A percentile compares a stretch with the other conserved stretches of the same genome.
phyloP scores from a whole-genome alignment of 2,329 filamentous ascomycete genomes.

The Oidium heveae region DNA sequence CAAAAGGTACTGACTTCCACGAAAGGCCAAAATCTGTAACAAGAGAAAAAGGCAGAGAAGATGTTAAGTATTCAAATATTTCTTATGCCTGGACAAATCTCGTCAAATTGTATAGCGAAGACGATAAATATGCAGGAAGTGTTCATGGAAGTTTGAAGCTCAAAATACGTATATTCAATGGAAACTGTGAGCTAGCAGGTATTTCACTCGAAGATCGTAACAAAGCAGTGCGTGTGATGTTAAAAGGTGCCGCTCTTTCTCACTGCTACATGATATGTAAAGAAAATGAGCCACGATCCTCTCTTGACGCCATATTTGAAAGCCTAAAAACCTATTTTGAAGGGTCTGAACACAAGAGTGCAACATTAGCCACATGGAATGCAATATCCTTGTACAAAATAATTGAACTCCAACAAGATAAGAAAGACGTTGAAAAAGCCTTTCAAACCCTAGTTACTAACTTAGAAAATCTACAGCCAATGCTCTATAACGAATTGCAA shows the following conservation, averaged over 20 bases:
- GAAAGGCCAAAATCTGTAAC: background rate
- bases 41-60: background rate
- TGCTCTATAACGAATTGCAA: background rate
- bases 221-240: background rate
- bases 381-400: background rate
- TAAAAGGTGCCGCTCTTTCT: background rate
- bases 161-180: background rate
- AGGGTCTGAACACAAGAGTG: background rate
- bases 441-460: background rate
- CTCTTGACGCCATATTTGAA: background rate
- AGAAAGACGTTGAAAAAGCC: background rate
- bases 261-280: background rate
- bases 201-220: background rate
- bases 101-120: background rate
- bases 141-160: background rate
- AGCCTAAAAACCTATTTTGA: background rate
- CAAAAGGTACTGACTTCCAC: background rate
- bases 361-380: background rate
- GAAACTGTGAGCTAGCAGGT: background rate
- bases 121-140: background rate
- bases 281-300: background rate
- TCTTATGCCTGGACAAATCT: background rate
- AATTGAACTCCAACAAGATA: background rate
- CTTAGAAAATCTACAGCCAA: background rate
- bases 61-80: background rate